Evolutionary conservation across 805 yeast genomes (phyloP), one percentile per base, ranked within the genome.

Genomic region (Kodamaea neixiangensis): DNA sequence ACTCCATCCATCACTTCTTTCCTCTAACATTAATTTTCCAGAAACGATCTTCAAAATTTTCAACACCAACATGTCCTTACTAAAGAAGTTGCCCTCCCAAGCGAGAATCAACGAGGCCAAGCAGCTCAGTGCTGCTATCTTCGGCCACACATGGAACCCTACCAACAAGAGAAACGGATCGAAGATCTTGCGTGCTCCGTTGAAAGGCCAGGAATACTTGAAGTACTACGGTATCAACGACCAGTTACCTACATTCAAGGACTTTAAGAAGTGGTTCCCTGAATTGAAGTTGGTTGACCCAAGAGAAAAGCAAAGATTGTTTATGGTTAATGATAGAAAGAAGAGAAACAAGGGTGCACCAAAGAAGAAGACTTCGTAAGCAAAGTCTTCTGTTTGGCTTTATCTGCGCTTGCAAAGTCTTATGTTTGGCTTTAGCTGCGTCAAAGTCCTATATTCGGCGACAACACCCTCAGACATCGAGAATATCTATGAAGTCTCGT

Each of bases 321-420:
- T 74, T 52, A 83, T 83, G 81, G 83, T 82, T 18, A 82, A 62
- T 31, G 75, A 71, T 50, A 78, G 89, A 69, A 87, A 84, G 76
- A 85, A 87, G 79, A 87, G 94, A 81, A 92, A 89, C 69, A 88
- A 88, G 70, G 92, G 93, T 68, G 90, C 94, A 10, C 96, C 94
- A 60, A 81, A 85, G 76, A 88, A 88, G 77, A 81, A 79, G 71
- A 54, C 31, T 7, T 25, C 31, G 7, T 25, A 25, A 25, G 10
- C 10, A 25, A n/a, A n/a, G n/a, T n/a, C n/a, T n/a, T n/a, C n/a
- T n/a, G n/a, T n/a, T n/a, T n/a, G n/a, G n/a, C n/a, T n/a, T n/a
- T n/a, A n/a, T n/a, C n/a, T n/a, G n/a, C n/a, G n/a, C n/a, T n/a
- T n/a, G n/a, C n/a, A n/a, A n/a, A n/a, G n/a, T n/a, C n/a, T n/a